Evolutionary conservation across 2,329 filamentous ascomycete species (phyloP).

Genomic region (Fusarium sp.): DNA sequence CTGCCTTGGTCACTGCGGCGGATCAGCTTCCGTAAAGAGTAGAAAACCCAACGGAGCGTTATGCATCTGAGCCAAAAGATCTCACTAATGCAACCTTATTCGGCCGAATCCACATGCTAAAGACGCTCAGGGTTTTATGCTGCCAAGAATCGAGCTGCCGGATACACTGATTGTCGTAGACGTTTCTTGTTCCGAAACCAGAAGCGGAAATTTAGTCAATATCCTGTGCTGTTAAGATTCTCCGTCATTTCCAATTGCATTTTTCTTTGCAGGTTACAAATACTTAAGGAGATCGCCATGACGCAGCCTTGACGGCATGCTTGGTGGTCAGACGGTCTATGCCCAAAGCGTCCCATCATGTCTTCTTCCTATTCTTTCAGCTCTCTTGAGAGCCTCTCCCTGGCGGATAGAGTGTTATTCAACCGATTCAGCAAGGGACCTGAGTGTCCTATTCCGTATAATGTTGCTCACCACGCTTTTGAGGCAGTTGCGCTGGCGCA

Average conservation of each 20-base stretch:
- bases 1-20: neutral
- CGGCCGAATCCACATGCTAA: neutral
- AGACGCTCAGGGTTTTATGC: neutral
- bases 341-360: constrained; percentile 7
- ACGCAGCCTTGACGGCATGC: neutral
- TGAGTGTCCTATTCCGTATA: constrained; percentile 11
- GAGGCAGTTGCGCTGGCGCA: constrained; percentile 33
- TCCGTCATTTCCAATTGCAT: neutral
- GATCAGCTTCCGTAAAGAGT: neutral
- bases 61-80: constrained; percentile 12
- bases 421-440: constrained; percentile 28
- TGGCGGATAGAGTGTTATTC: constrained; percentile 26
- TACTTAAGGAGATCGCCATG: neutral
- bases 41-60: neutral
- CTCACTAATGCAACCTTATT: constrained; percentile 22
- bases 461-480: constrained; percentile 30
- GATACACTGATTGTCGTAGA: neutral
- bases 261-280: neutral
- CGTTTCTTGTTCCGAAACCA: constrained; percentile 17
- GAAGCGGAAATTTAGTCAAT: constrained; percentile 5
- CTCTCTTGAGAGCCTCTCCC: constrained; percentile 26
- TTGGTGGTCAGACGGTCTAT: neutral
- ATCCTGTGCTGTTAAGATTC: neutral
- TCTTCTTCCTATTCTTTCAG: constrained; percentile 19
- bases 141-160: neutral